Evolutionary conservation across 768 basidiomycete genomes (phyloP).

Genomic region (Pulveroboletus sp.): DNA sequence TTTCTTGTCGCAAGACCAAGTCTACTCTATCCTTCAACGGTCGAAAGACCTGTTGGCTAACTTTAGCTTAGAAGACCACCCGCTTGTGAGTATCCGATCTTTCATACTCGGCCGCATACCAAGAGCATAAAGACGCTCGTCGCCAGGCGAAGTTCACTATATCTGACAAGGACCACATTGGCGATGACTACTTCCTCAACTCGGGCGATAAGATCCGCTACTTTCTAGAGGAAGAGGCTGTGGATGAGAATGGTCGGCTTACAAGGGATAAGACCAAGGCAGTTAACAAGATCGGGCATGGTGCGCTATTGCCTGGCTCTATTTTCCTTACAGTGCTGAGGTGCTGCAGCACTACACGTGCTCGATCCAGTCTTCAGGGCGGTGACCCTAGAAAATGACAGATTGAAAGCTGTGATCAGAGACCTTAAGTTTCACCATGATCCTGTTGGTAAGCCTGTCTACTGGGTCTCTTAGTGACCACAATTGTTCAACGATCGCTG

Average conservation of each 20-base stretch:
- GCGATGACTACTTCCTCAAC: slow-evolving; percentile 88
- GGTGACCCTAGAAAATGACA: slow-evolving; percentile 76
- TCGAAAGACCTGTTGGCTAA: slow-evolving; percentile 73
- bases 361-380: slow-evolving; percentile 77
- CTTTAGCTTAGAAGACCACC: slow-evolving; percentile 75
- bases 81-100: slow-evolving; percentile 50
- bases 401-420: slow-evolving; percentile 60
- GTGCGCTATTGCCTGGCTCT: slow-evolving; percentile 32
- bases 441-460: slow-evolving; percentile 59
- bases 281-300: slow-evolving; percentile 95
- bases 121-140: background rate
- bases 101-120: background rate
- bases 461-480: background rate
- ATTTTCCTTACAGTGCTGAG: background rate
- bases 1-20: slow-evolving; percentile 62
- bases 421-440: slow-evolving; percentile 82
- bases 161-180: slow-evolving; percentile 65
- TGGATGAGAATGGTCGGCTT: slow-evolving; percentile 66
- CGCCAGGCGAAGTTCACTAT: slow-evolving; percentile 87
- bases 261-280: slow-evolving; percentile 65
- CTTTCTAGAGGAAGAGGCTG: slow-evolving; percentile 89
- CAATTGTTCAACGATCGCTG: background rate
- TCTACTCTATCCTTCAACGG: slow-evolving; percentile 57
- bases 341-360: slow-evolving; percentile 67
- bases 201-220: slow-evolving; percentile 95